Evolutionary conservation across 2,329 filamentous ascomycete genomes (phyloP).

Genomic region (Sordariomycetes sp.): DNA sequence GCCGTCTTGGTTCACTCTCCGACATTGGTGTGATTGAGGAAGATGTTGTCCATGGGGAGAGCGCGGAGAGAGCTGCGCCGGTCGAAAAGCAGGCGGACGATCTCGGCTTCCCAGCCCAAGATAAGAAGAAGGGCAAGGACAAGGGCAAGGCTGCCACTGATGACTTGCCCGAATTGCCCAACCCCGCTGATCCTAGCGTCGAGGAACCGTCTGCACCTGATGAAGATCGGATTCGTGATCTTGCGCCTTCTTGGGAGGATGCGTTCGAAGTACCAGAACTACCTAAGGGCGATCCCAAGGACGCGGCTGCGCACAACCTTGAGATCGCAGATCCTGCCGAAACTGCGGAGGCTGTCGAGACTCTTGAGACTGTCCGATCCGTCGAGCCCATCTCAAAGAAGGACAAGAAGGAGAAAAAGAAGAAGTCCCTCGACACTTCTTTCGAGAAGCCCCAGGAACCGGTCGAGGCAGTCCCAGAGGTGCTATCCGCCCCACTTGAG

Average conservation of each 20-base stretch:
- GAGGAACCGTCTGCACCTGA: background rate
- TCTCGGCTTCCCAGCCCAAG: background rate
- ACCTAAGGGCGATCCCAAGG: background rate
- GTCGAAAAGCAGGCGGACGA: slow-evolving; percentile 6
- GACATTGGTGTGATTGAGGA: background rate
- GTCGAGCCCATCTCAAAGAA: slow-evolving; percentile 5
- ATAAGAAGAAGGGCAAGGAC: slow-evolving; percentile 13
- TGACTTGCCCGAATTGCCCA: background rate
- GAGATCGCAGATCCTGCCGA: background rate
- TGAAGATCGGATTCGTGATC: background rate
- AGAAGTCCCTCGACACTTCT: slow-evolving; percentile 10
- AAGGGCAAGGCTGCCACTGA: slow-evolving; percentile 6
- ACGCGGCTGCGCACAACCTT: background rate
- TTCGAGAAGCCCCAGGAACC: background rate
- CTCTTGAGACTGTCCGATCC: background rate
- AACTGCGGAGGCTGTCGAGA: background rate
- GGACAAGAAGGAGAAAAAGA: slow-evolving; percentile 9
- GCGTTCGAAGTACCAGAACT: background rate
- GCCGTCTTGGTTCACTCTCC: background rate
- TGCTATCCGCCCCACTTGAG: too few relatives aligned
- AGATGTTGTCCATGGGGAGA: background rate
- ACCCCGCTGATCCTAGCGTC: background rate
- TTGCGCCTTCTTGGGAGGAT: background rate
- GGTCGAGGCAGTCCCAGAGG: background rate
- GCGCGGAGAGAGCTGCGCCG: background rate